phyloP scores from a whole-genome alignment of 768 basidiomycete species.

The Leccinum subtestaceum region DNA sequence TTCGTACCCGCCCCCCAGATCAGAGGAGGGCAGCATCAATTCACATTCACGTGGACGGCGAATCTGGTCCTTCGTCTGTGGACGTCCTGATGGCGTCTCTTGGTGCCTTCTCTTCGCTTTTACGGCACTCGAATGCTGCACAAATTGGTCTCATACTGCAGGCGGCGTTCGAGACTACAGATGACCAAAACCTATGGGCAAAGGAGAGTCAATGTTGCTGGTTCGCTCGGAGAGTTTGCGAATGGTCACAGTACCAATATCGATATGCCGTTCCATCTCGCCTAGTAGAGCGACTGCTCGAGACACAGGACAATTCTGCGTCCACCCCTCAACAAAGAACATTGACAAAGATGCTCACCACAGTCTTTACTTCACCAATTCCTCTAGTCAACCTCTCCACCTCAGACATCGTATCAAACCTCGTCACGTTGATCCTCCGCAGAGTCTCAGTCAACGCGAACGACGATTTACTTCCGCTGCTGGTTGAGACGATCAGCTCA shows the following conservation, averaged over 20 bases:
- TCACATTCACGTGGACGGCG: slow-evolving; percentile 84
- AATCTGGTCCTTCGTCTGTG: slow-evolving; percentile 69
- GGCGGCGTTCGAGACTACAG: slow-evolving; percentile 67
- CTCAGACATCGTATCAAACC: slow-evolving; percentile 79
- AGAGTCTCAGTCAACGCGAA: slow-evolving; percentile 57
- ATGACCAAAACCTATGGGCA: slow-evolving; percentile 60
- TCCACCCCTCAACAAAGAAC: slow-evolving; percentile 54
- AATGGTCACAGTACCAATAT: slow-evolving; percentile 92
- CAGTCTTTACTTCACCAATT: slow-evolving; percentile 77
- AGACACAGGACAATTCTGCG: slow-evolving; percentile 51
- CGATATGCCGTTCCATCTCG: slow-evolving; percentile 86
- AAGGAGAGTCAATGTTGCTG: slow-evolving; percentile 74
- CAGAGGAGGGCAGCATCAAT: slow-evolving; percentile 88
- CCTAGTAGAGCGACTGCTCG: slow-evolving; percentile 73
- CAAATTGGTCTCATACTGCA: slow-evolving; percentile 75
- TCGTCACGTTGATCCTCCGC: slow-evolving; percentile 72
- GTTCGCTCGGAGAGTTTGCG: slow-evolving; percentile 73
- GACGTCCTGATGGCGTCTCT: slow-evolving; percentile 78
- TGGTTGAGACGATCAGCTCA: slow-evolving; percentile 73
- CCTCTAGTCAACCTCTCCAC: slow-evolving; percentile 89
- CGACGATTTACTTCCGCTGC: slow-evolving; percentile 57
- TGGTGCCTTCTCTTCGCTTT: slow-evolving; percentile 64
- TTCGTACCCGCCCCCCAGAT: slow-evolving; percentile 71
- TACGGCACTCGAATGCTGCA: slow-evolving; percentile 71
- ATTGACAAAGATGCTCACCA: slow-evolving; percentile 73